Evolutionary conservation across 1,284 basidiomycete species (phyloP).

Genomic region (Rhizoctonia solani): DNA sequence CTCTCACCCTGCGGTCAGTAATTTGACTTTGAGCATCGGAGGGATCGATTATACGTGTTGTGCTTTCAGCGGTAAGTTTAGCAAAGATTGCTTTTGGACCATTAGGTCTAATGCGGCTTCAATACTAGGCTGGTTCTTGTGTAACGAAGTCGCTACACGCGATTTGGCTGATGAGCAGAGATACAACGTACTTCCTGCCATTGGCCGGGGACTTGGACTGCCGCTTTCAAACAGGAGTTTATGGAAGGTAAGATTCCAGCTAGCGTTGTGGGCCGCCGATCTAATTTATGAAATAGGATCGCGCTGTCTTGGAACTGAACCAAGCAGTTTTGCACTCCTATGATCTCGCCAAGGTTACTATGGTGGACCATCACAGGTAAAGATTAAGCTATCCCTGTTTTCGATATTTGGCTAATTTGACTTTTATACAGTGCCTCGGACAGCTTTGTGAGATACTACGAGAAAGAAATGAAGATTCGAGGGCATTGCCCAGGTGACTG

Average conservation of each 20-base stretch:
- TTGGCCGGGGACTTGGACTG: constrained; percentile 11
- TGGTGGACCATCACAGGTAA: constrained; percentile 19
- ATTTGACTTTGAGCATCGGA: constrained; percentile 20
- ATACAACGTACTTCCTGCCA: constrained; percentile 13
- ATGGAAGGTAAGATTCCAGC: constrained; percentile 18
- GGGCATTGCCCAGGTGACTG: constrained; percentile 21
- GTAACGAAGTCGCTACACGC: constrained; percentile 16
- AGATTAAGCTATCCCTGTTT: too few species aligned
- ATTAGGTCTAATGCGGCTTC: neutral
- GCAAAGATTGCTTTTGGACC: neutral
- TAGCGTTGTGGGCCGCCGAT: too few species aligned
- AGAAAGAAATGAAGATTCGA: constrained; percentile 13
- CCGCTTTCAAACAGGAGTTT: constrained; percentile 15
- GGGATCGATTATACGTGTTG: constrained; percentile 24
- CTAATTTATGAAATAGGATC: neutral
- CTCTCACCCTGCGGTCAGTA: constrained; percentile 21
- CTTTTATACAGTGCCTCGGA: constrained; percentile 1
- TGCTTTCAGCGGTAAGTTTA: constrained; percentile 13
- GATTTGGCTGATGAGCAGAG: constrained; percentile 15
- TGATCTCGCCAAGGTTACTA: constrained; percentile 24
- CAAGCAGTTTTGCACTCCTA: constrained; percentile 19
- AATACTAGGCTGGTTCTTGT: constrained; percentile 19
- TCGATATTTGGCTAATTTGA: neutral
- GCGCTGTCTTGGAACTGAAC: constrained; percentile 11
- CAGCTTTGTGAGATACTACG: constrained; percentile 18